phyloP scores from a whole-genome alignment of 495 filamentous ascomycete genomes.

The Penicillium tannophilum region DNA sequence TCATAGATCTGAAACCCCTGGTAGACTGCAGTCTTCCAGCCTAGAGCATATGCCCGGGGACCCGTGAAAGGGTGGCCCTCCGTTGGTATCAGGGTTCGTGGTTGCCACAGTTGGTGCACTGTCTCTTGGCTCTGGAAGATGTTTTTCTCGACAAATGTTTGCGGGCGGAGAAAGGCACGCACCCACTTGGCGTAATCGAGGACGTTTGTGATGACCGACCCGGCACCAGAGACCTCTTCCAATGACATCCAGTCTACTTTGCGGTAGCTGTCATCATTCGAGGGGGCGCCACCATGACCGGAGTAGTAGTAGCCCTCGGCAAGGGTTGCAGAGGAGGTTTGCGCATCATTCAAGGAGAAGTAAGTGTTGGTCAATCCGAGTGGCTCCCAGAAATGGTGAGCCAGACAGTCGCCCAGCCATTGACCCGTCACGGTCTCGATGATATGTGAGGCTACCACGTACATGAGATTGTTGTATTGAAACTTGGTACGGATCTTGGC shows the following conservation, averaged over 20 bases:
- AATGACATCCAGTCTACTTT: constrained; percentile 8
- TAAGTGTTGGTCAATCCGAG: constrained; percentile 53
- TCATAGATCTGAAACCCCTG: constrained; percentile 40
- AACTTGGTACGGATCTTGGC: constrained; percentile 42
- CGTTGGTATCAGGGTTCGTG: constrained; percentile 14
- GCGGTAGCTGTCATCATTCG: not conserved
- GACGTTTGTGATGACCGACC: constrained; percentile 49
- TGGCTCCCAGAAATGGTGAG: constrained; percentile 45
- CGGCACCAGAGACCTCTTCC: constrained; percentile 45
- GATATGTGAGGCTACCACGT: constrained; percentile 42
- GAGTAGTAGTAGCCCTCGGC: constrained; percentile 32
- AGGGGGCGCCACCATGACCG: constrained; percentile 6
- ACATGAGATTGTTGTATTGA: constrained; percentile 59
- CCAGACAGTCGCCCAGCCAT: constrained; percentile 46
- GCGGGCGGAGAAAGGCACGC: constrained; percentile 28
- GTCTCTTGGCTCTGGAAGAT: not conserved
- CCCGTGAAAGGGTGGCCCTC: constrained; percentile 18
- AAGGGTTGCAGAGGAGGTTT: constrained; percentile 14
- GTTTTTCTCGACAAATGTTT: constrained; percentile 4
- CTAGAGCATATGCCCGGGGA: constrained; percentile 43
- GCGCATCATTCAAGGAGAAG: constrained; percentile 44
- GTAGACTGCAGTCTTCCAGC: constrained; percentile 44
- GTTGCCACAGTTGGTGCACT: constrained; percentile 11
- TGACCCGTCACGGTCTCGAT: constrained; percentile 30
- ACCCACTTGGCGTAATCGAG: constrained; percentile 54